Conservation (phyloP, 2,329 filamentous ascomycete species). For the Epichloe gansuensis region DNA sequence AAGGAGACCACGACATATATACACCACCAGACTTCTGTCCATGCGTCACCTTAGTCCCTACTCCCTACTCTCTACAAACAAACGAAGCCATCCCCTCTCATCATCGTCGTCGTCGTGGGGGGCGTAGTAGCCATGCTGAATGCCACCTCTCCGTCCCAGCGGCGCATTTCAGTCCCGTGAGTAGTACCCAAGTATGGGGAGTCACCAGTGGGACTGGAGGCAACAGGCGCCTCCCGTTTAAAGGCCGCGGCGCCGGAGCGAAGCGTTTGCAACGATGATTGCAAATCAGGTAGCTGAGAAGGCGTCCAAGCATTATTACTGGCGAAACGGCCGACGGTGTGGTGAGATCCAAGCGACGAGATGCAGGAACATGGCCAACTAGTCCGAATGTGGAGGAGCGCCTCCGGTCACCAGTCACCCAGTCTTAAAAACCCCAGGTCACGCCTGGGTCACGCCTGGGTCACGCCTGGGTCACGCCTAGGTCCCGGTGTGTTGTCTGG, state of each 20-base stretch:
- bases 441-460: neutral
- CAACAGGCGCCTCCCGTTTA: neutral
- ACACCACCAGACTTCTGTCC: neutral
- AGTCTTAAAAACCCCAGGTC: too few species aligned
- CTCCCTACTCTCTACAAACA: too few species aligned
- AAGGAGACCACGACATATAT: neutral
- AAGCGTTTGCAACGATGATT: neutral
- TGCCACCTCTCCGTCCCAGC: neutral
- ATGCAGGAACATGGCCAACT: neutral
- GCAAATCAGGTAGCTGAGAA: conserved; percentile 1
- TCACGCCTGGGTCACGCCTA: neutral
- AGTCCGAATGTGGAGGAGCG: neutral
- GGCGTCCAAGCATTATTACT: neutral
- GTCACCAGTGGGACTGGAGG: neutral
- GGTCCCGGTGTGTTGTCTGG: neutral
- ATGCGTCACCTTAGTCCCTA: too few species aligned
- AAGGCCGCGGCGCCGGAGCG: neutral
- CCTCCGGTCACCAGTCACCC: neutral
- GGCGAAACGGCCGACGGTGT: neutral
- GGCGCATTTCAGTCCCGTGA: neutral
- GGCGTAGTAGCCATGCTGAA: neutral
- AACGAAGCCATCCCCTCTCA: neutral
- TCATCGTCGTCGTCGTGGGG: neutral
- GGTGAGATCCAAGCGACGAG: neutral
- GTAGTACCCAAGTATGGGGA: neutral